A percentile compares a stretch with the other conserved stretches of the same genome.
These are phyloP conservation scores for Balakata baccata DNA, from an alignment of 345 rosid genomes.

Conservation along the genomic window DNA sequence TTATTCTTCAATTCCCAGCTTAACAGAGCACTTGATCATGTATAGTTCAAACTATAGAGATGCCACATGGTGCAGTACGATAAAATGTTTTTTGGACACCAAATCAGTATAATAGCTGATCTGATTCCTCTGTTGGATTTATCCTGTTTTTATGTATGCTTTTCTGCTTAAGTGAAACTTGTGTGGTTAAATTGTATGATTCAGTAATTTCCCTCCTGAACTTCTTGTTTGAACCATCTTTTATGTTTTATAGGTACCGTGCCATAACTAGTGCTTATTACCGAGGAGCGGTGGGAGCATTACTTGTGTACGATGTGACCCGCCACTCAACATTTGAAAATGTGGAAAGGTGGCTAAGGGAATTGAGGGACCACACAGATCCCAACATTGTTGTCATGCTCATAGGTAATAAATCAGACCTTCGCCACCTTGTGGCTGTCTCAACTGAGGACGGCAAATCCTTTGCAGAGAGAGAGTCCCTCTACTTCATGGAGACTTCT, in stretches of 20 bases:
- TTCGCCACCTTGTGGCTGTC: slow-evolving; percentile 86
- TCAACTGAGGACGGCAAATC: slow-evolving; percentile 79
- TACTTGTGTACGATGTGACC: slow-evolving; percentile 82
- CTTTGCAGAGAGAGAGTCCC: slow-evolving; percentile 76
- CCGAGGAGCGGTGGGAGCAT: slow-evolving; percentile 89
- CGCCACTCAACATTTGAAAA: slow-evolving; percentile 84
- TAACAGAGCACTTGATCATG: background rate
- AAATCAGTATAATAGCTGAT: background rate
- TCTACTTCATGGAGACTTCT: slow-evolving; percentile 91
- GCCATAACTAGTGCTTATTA: slow-evolving; percentile 96
- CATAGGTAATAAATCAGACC: slow-evolving; percentile 85
- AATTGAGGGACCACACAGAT: slow-evolving; percentile 87
- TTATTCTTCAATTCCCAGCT: background rate
- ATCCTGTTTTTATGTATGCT: background rate
- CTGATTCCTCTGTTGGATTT: background rate
- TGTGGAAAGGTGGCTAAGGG: slow-evolving; percentile 93
- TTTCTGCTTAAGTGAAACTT: background rate
- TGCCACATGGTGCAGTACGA: background rate
- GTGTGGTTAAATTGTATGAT: background rate
- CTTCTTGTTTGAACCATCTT: background rate
- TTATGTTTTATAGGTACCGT: slow-evolving; percentile 55
- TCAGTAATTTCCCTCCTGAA: background rate
- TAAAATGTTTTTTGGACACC: background rate
- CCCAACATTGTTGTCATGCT: slow-evolving; percentile 94
- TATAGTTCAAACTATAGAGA: background rate